Evolutionary conservation across 345 rosid species (phyloP), one percentile per base, ranked within the genome.

Genomic region (Brassica juncea): DNA sequence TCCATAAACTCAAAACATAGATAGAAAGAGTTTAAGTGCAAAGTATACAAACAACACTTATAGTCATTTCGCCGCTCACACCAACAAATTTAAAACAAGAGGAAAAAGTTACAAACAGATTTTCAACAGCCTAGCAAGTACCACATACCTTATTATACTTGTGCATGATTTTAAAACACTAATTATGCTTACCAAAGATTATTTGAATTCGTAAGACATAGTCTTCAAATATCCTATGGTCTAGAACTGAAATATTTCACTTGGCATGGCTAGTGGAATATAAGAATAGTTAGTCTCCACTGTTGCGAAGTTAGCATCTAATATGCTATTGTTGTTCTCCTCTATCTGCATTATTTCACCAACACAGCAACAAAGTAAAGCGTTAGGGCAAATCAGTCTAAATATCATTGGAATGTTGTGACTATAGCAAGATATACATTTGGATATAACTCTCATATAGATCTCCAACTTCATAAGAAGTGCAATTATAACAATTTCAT

Each of bases 231-330:
- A 75, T 28, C 68, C 28, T 76, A 70, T 71, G 49, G 81, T 76
- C 75, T 89, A 86, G 71, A 57, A 87, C 66, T 88, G 89, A 85
- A 88, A 89, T 72, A 87, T 77, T 25, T 86, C 92, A 82, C 83
- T 87, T 47, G 87, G 89, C 80, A 84, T 82, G 47, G 87, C 87
- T 81, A 88, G 91, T 72, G 92, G 98, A 70, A 28, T 28, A 68
- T 83, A 80, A 63, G 91, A 84, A 86, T 73, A 67, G 76, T 73
- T 75, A 73, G 80, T 72, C 57, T 80, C 82, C 82, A 85, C 69
- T 67, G 87, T 72, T 71, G 77, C 86, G 35, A 84, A 68, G 86
- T 83, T 82, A 80, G 88, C 79, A 57, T 71, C 81, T 78, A 67
- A n/a, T n/a, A 80, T 68, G 57, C 78, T 85, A 79, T 75, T 79